These are phyloP conservation scores for Aegilops speltoides DNA, from an alignment of 176 grass and related monocot genomes.

Conservation along the genomic window DNA sequence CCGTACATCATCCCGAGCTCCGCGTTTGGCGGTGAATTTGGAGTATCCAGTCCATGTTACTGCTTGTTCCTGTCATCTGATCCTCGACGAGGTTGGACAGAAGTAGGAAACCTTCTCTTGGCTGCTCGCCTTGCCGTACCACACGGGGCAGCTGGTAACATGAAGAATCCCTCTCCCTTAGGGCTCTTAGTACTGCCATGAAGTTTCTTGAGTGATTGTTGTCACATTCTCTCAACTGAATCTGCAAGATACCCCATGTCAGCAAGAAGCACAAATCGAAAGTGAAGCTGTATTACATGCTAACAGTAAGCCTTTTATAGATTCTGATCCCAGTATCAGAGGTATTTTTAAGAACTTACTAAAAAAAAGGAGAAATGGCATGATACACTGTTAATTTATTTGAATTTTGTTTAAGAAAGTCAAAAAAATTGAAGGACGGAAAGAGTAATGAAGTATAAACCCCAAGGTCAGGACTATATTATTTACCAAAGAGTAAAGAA, in stretches of 20 bases:
- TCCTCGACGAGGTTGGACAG: constrained; percentile 85
- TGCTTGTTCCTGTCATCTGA: constrained; percentile 66
- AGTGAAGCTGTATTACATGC: neutral
- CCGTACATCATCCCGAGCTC: constrained; percentile 32
- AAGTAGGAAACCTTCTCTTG: constrained; percentile 78
- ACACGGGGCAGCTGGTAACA: constrained; percentile 66
- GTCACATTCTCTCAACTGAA: constrained; percentile 53
- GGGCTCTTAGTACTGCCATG: constrained; percentile 45
- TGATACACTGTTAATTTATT: neutral
- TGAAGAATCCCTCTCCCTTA: constrained; percentile 65
- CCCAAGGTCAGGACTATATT: neutral
- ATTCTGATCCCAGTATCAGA: neutral
- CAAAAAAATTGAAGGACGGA: neutral
- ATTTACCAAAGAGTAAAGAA: neutral
- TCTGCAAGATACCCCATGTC: constrained; percentile 39
- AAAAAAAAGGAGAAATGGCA: neutral
- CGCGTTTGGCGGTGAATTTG: constrained; percentile 68
- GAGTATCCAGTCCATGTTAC: constrained; percentile 86
- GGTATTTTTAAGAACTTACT: neutral
- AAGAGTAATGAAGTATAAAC: neutral
- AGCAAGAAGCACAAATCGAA: neutral
- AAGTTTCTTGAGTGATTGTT: constrained; percentile 63
- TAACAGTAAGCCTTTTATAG: neutral
- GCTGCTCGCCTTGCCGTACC: constrained; percentile 89
- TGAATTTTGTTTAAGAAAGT: neutral